Conservation (phyloP, 257 asterid genomes). For the Verbascum thapsus region DNA sequence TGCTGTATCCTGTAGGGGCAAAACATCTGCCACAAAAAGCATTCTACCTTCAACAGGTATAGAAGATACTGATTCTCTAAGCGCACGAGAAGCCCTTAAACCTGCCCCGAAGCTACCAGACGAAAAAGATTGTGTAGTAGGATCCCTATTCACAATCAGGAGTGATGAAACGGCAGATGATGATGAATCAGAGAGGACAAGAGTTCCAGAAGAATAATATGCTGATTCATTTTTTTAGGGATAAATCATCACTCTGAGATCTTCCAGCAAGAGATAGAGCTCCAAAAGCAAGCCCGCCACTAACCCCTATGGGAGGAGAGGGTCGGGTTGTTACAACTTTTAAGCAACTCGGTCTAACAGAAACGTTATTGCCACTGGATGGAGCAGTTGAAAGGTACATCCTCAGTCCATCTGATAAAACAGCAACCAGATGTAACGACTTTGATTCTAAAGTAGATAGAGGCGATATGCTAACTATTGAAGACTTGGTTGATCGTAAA, state of each 20-base stretch:
- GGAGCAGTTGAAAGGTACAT: slow-evolving; percentile 92
- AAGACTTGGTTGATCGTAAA: slow-evolving; percentile 64
- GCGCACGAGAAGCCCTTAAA: slow-evolving; percentile 80
- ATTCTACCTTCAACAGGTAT: slow-evolving; percentile 91
- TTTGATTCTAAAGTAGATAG: slow-evolving; percentile 84
- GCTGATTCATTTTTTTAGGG: slow-evolving; percentile 90
- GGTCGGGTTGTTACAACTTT: slow-evolving; percentile 96
- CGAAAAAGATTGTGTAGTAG: slow-evolving; percentile 68
- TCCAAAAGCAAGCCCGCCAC: slow-evolving; percentile 82
- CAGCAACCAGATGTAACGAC: slow-evolving; percentile 90
- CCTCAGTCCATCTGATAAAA: slow-evolving; percentile 94
- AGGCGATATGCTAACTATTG: slow-evolving; percentile 86
- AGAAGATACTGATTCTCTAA: slow-evolving; percentile 79
- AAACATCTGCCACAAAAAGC: slow-evolving; percentile 88
- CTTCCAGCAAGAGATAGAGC: slow-evolving; percentile 78
- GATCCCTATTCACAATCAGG: slow-evolving; percentile 78
- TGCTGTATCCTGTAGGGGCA: slow-evolving; percentile 80
- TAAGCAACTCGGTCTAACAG: slow-evolving; percentile 84
- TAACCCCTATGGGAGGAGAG: slow-evolving; percentile 90
- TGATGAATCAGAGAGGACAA: slow-evolving; percentile 89
- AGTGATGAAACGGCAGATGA: slow-evolving; percentile 84
- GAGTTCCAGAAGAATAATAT: slow-evolving; percentile 77
- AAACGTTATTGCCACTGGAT: slow-evolving; percentile 70
- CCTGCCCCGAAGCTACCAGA: slow-evolving; percentile 67
- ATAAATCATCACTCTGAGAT: slow-evolving; percentile 81